Evolutionary conservation across 2,329 filamentous ascomycete genomes (phyloP), one percentile per base, ranked within the genome.

Genomic region (Hypoxylon sp.): DNA sequence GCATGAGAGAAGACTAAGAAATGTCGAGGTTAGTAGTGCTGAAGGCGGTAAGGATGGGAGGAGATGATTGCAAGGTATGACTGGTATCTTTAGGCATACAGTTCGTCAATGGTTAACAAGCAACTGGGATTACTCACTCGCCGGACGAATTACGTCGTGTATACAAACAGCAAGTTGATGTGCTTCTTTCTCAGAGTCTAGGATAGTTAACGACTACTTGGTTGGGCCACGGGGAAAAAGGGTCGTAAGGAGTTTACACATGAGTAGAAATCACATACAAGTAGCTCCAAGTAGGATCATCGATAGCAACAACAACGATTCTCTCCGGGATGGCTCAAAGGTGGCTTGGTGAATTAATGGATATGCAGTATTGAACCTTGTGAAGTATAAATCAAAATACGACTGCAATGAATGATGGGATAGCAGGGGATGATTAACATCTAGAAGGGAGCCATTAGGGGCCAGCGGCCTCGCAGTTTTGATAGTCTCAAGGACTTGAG

Each of bases 141-240:
- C 83, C 5, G 85, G 84, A 7, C 86, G 80, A 4, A 90, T 80
- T 1, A 86, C 82, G 70, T 89, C 87, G 68, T 90, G 87, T 9
- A 90, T 85, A 63, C 86, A 87, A 0, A 89, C 85, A 5, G 87
- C 86, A 2, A 89, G 77, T 53, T 88, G 82, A 68, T 90, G 87
- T 0, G 85, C 82, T 39, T 85, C 84, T 57, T 88, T 87, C 54
- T 81, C 83, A 9, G 83, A 82, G 68, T 89, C 65, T 68, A 25
- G 2, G n/a, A 48, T 32, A 4, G 16, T 68, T 9, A 65, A 45
- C 27, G 45, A 55, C 11, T n/a, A 16, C 16, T n/a, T 37, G 14
- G 29, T 30, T 8, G 11, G 11, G 19, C 2, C 14, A 14, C 5
- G 12, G 23, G 2, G n/a, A 9, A 37, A 47, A n/a, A 12, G 29